Evolutionary conservation across 352 stramenopile genomes (phyloP).

Genomic region (Globisporangium perplexum): DNA sequence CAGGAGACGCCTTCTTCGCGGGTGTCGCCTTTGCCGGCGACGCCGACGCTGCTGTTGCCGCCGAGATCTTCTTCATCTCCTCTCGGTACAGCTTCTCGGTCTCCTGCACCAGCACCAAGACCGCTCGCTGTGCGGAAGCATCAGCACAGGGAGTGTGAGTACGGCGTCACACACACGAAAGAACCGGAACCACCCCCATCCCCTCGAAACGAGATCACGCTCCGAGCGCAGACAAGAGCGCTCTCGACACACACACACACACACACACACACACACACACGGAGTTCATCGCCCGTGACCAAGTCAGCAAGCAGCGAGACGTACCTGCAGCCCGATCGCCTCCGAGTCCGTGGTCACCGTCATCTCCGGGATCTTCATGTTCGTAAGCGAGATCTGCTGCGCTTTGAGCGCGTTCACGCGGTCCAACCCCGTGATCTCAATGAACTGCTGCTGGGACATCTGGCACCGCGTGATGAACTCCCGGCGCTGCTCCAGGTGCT

Average conservation of each 20-base stretch:
- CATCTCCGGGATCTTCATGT: slow-evolving; percentile 73
- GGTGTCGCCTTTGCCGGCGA: neutral
- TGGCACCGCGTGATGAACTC: slow-evolving; percentile 65
- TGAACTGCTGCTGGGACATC: slow-evolving; percentile 75
- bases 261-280: slow-evolving; percentile 4
- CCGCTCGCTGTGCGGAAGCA: slow-evolving; percentile 28
- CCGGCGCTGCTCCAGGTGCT: slow-evolving; percentile 54
- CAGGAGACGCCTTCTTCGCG: slow-evolving; percentile 1
- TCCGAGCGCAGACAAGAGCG: too few relatives aligned
- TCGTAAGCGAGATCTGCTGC: slow-evolving; percentile 66
- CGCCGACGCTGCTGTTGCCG: neutral
- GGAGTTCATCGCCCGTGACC: neutral
- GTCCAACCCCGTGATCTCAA: slow-evolving; percentile 70
- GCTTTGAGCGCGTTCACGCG: slow-evolving; percentile 47
- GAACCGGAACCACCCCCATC: too few relatives aligned
- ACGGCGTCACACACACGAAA: too few relatives aligned
- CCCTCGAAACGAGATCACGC: too few relatives aligned
- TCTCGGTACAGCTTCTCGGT: slow-evolving; percentile 60
- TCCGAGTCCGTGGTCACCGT: slow-evolving; percentile 40
- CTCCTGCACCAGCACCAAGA: slow-evolving; percentile 66
- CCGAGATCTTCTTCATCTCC: slow-evolving; percentile 25
- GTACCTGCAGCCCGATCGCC: slow-evolving; percentile 46
- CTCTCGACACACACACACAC: slow-evolving; percentile 2
- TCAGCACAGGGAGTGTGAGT: neutral
- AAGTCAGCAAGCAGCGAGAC: neutral